Evolutionary conservation across 371 early-diverging fungal species (phyloP).

Genomic region (Syncephalastrum racemosum): DNA sequence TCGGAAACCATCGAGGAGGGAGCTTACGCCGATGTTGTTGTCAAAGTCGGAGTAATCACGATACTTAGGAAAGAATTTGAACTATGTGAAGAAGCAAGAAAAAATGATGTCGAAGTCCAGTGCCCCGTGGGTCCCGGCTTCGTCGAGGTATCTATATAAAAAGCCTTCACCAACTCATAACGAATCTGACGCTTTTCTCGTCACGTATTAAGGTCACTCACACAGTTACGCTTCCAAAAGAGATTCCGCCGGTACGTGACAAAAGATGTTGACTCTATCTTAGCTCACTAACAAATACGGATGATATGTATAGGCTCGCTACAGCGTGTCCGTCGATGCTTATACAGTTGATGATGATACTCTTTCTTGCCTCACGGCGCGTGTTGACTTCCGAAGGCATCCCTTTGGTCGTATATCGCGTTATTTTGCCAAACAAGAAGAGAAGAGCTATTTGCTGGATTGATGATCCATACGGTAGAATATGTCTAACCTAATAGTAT

Average conservation of each 20-base stretch:
- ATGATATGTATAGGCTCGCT: constrained; percentile 9
- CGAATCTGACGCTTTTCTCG: too few species aligned
- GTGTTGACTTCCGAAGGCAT: constrained; percentile 14
- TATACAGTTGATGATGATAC: constrained; percentile 6
- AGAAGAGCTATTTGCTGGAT: too few species aligned
- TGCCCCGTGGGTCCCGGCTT: constrained; percentile 14
- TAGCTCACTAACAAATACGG: background rate
- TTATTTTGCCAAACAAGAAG: too few species aligned
- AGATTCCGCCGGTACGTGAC: constrained; percentile 36
- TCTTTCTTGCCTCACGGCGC: constrained; percentile 14
- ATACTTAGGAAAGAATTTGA: constrained; percentile 40
- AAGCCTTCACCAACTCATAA: too few species aligned
- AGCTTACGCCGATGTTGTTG: constrained; percentile 44
- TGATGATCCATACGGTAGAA: too few species aligned
- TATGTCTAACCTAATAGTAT: too few species aligned
- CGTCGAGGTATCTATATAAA: constrained; percentile 14
- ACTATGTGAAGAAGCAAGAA: constrained; percentile 50
- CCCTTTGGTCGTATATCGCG: background rate
- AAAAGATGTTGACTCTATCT: too few species aligned
- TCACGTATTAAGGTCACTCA: constrained; percentile 23
- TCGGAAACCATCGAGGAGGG: constrained; percentile 49
- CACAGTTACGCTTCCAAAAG: constrained; percentile 54
- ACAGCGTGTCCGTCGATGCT: constrained; percentile 13
- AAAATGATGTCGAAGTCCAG: constrained; percentile 39
- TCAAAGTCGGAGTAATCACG: constrained; percentile 45